These are phyloP conservation scores for Malassezia pachydermatis DNA, from an alignment of 1,284 basidiomycete genomes.

Conservation along the genomic window DNA sequence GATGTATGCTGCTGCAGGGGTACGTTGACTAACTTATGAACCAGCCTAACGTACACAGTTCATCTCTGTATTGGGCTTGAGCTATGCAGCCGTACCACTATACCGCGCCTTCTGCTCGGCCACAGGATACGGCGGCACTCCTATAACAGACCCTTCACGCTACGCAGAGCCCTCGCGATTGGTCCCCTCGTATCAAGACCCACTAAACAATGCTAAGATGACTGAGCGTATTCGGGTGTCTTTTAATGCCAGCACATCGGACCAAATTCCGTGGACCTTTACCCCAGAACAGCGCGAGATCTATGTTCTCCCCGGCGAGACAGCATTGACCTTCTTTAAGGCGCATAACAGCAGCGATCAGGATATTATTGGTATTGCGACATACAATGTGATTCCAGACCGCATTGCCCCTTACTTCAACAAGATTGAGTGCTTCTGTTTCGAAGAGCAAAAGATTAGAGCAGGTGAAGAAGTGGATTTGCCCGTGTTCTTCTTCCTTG, in stretches of 20 bases:
- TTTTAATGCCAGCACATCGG: slow-evolving; percentile 84
- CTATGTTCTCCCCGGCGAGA: slow-evolving; percentile 85
- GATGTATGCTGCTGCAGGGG: slow-evolving; percentile 13
- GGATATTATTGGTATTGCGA: slow-evolving; percentile 96
- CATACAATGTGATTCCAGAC: slow-evolving; percentile 91
- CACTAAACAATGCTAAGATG: slow-evolving; percentile 14
- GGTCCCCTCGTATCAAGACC: slow-evolving; percentile 32
- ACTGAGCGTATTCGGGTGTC: slow-evolving; percentile 66
- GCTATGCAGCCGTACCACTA: slow-evolving; percentile 90
- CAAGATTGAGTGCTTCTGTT: slow-evolving; percentile 99
- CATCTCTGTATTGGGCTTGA: slow-evolving; percentile 67
- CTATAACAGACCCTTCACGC: slow-evolving; percentile 56
- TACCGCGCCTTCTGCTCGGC: slow-evolving; percentile 97
- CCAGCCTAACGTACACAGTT: slow-evolving; percentile 44
- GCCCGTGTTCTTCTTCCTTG: slow-evolving; percentile 96
- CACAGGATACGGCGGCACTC: slow-evolving; percentile 91
- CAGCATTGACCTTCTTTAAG: slow-evolving; percentile 89
- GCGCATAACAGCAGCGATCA: slow-evolving; percentile 74
- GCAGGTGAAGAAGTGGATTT: slow-evolving; percentile 96
- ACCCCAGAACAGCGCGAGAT: slow-evolving; percentile 82
- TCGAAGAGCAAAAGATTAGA: slow-evolving; percentile 91
- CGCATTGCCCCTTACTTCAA: slow-evolving; percentile 97
- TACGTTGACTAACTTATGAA: not conserved
- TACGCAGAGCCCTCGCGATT: slow-evolving; percentile 29
- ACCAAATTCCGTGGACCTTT: slow-evolving; percentile 86